Base-by-base conservation (phyloP, 2,329 filamentous ascomycete species). In the Amesomyces nigricolor region DNA sequence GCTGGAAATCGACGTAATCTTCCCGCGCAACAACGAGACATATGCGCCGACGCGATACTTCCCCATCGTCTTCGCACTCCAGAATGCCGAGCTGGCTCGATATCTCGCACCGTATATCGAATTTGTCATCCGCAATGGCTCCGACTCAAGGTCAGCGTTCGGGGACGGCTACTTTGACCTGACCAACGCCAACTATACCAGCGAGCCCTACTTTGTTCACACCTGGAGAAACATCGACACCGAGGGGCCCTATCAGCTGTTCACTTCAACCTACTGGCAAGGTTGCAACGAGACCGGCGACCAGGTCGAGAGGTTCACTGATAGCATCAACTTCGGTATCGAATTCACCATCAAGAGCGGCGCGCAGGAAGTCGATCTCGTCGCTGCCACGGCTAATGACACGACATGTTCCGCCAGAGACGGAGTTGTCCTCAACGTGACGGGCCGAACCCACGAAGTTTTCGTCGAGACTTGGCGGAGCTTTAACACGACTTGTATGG, bases 1-100 rank as follows among this genome's bases (percentile, higher is more conserved):
- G 26, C 53, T 66, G n/a, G 66, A 68, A 43, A 46, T 68, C 46
- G 65, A 63, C 54, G 30, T 68, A 8, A 56, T 68, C 40, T 70
- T 68, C 56, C 67, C 67, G 1, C 67, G 65, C 54, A 67, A 6
- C 6, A 43, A 69, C 60, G 63, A 63, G 45, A 68, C 65, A 9
- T 68, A 68, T 32, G 62, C 58, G 58, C 65, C 64, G 1, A 53
- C 60, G 1, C 42, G 58, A 11, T 22, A 52, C 3, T 66, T 68
- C 50, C 66, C 67, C 47, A 50, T 69, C 32, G 57, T 70, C 16
- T 65, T 68, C 45, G 67, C 64, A 0, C 32, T 69, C 7, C 63
- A 63, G 52, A 67, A 68, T 52, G 47, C 63, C 29, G 10, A 51
- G 17, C 56, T 63, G 14, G 63, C 59, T 9, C 19, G 52, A 14